A percentile compares a stretch with the other conserved stretches of the same genome.
Conservation (phyloP, 2,329 filamentous ascomycete species). For the Sphaerulina vaccinii region DNA sequence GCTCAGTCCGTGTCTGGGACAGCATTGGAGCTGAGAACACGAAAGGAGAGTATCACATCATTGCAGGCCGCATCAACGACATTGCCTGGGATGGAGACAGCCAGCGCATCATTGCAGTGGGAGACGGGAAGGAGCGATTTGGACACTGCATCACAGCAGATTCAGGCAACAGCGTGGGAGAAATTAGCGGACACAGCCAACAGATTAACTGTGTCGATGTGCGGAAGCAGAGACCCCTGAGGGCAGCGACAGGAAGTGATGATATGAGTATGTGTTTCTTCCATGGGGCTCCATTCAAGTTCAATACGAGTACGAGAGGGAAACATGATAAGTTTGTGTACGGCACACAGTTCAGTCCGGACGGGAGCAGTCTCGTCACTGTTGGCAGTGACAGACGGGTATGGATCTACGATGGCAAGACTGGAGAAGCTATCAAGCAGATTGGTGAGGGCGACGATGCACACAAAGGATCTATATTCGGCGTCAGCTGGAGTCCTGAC, state of each 20-base stretch:
- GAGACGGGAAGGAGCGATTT: constrained; percentile 89
- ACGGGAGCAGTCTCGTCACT: constrained; percentile 76
- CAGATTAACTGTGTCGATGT: constrained; percentile 89
- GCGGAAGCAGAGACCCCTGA: constrained; percentile 82
- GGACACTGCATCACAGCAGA: constrained; percentile 94
- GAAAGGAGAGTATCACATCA: constrained; percentile 91
- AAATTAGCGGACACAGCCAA: constrained; percentile 87
- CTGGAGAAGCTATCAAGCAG: constrained; percentile 74
- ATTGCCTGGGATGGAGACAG: constrained; percentile 97
- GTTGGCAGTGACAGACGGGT: constrained; percentile 92
- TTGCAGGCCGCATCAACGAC: constrained; percentile 92
- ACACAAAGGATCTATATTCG: constrained; percentile 91
- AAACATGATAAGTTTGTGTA: constrained; percentile 88
- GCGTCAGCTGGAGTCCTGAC: constrained; percentile 84
- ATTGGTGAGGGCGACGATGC: constrained; percentile 69
- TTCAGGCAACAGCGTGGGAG: constrained; percentile 92
- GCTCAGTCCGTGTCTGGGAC: constrained; percentile 89
- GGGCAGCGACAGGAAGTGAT: constrained; percentile 87
- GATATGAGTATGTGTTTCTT: constrained; percentile 89
- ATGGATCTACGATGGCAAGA: constrained; percentile 95
- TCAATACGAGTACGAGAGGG: constrained; percentile 75
- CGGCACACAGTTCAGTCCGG: constrained; percentile 83
- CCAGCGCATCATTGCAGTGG: constrained; percentile 92
- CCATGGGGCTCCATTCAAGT: constrained; percentile 93
- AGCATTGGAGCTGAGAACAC: constrained; percentile 79